Conservation (phyloP, 768 basidiomycete species). For the Auriculariales sp. region DNA sequence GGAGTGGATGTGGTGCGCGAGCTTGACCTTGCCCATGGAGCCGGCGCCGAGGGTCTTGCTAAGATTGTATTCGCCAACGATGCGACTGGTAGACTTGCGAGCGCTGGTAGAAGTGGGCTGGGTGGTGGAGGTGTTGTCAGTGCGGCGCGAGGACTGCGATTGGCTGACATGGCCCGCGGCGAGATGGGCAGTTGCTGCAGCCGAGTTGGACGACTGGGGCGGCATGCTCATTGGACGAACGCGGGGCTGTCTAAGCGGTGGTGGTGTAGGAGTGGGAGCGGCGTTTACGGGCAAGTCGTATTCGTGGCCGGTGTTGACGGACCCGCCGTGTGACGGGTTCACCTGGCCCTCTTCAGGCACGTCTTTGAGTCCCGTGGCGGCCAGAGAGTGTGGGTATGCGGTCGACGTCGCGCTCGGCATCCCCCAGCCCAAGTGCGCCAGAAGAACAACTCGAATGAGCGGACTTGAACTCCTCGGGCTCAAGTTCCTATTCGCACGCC, state of each 20-base stretch:
- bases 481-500: no score
- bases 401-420: conserved; percentile 18
- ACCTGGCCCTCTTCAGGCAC: conserved; percentile 34
- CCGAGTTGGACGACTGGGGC: not conserved
- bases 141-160: conserved; percentile 10
- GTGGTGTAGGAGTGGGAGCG: conserved; percentile 20
- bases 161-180: conserved; percentile 7
- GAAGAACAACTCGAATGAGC: not conserved
- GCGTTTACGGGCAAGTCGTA: conserved; percentile 52
- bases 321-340: conserved; percentile 39
- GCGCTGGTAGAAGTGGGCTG: conserved; percentile 18
- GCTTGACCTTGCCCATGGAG: conserved; percentile 98
- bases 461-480: no score
- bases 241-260: conserved; percentile 9
- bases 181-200: conserved; percentile 2
- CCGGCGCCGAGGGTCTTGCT: conserved; percentile 96
- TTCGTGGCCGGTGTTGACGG: conserved; percentile 43
- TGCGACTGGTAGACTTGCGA: conserved; percentile 30
- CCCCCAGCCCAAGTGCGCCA: not conserved
- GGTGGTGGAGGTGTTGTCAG: conserved; percentile 16
- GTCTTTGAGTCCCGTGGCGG: conserved; percentile 25
- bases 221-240: conserved; percentile 3
- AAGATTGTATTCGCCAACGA: conserved; percentile 89
- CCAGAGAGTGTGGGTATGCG: conserved; percentile 36
- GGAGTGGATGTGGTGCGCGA: conserved; percentile 76